Conservation (phyloP, 371 early-diverging fungal species). For the Dichotomocladium elegans region DNA sequence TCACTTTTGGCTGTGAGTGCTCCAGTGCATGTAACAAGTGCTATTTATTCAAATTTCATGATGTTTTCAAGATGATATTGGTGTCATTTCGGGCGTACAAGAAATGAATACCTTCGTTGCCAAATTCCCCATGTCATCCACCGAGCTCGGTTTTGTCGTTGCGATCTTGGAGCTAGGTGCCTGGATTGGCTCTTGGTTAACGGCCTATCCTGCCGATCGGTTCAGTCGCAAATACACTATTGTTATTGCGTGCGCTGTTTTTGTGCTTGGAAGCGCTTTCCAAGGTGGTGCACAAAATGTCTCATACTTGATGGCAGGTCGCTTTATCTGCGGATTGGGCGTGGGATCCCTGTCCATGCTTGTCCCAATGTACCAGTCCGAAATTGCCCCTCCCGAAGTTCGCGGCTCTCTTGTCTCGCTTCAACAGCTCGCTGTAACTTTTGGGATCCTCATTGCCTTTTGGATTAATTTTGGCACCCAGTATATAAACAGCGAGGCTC, state of each 20-base stretch:
- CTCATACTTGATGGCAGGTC: slow-evolving; percentile 60
- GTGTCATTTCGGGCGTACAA: slow-evolving; percentile 40
- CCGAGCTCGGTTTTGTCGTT: slow-evolving; percentile 43
- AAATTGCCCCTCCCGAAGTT: slow-evolving; percentile 77
- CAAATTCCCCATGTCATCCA: slow-evolving; percentile 23
- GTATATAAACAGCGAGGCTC: slow-evolving; percentile 42
- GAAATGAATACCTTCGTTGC: slow-evolving; percentile 29
- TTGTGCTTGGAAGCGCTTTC: slow-evolving; percentile 60
- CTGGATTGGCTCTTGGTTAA: slow-evolving; percentile 49
- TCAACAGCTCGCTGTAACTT: slow-evolving; percentile 85
- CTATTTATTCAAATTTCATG: background rate
- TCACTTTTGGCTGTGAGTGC: slow-evolving; percentile 36
- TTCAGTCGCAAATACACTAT: slow-evolving; percentile 69
- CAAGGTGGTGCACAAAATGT: slow-evolving; percentile 55
- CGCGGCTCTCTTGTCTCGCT: slow-evolving; percentile 85
- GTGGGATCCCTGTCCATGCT: slow-evolving; percentile 81
- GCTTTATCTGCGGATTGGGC: slow-evolving; percentile 77
- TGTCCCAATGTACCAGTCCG: slow-evolving; percentile 84
- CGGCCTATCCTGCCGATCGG: slow-evolving; percentile 60
- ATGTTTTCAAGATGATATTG: slow-evolving; percentile 27
- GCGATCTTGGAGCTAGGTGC: slow-evolving; percentile 57
- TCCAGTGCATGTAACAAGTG: background rate
- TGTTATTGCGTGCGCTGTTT: slow-evolving; percentile 54
- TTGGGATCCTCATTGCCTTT: slow-evolving; percentile 66
- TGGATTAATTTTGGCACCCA: slow-evolving; percentile 64